Evolutionary conservation across 495 filamentous ascomycete species (phyloP), one percentile per base, ranked within the genome.

Genomic region (Penicillium steckii): DNA sequence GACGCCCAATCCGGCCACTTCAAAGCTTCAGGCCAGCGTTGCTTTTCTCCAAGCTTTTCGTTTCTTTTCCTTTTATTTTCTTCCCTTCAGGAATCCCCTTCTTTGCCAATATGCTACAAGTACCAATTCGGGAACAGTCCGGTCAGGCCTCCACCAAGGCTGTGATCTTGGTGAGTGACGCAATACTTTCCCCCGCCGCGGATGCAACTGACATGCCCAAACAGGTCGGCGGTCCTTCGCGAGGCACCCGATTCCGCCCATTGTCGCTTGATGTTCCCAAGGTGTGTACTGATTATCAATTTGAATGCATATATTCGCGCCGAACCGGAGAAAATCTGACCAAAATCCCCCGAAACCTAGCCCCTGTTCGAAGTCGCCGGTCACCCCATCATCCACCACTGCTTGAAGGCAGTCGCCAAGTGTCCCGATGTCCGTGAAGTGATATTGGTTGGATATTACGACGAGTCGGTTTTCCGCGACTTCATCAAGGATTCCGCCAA

Each of bases 331-430:
- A 4, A 35, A 26, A 17, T 44, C 55, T 64, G 33, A 63, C 62
- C 38, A 1, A 19, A 25, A n/a, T 18, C 2, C 53, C 47, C 50
- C 56, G 52, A 61, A n/a, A 55, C 53, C 37, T 68, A 98, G 95
- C 94, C 94, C 55, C 89, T 99, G 57, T 99, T 99, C 76, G 92
- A 96, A 70, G 90, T 99, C 63, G 94, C 94, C 62, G 94, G 91
- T 57, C 94, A 98, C 73, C 90, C 94, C 53, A 97, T 99, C 75
- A 88, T 99, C 75, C 89, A 91, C 82, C 94, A 99, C 78, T 95
- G 90, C 77, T 82, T 99, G 66, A 89, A 85, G 62, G 93, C 95
- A 66, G 83, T 97, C 57, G 83, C 88, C 48, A 96, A 94, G 69
- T 89, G 97, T 51, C 86, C 90, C 60, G 86, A 85, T 55, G 95